Evolutionary conservation across 331 rosid genomes (phyloP).

Genomic region (Acacia concinna): DNA sequence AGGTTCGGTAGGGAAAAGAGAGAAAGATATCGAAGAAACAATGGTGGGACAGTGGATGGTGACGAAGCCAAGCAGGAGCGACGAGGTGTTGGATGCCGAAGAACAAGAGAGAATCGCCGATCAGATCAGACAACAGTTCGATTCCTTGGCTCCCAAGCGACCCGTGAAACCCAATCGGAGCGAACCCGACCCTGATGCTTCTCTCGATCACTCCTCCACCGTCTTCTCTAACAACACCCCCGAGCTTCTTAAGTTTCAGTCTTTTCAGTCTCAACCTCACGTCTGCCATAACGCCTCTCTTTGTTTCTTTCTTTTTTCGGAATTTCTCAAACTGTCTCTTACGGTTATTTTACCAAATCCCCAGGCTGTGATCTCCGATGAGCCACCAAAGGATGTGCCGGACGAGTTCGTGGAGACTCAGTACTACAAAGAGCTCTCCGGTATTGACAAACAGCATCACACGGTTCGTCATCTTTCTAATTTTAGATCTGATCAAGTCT

Average conservation of each 20-base stretch:
- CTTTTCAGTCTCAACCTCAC: slow-evolving; percentile 55
- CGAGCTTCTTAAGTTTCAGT: slow-evolving; percentile 56
- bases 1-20: neutral
- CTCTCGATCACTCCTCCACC: slow-evolving; percentile 10
- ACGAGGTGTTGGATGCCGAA: slow-evolving; percentile 50
- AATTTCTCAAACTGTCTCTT: neutral
- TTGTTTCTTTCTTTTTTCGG: neutral
- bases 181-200: slow-evolving; percentile 47
- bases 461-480: slow-evolving; percentile 35
- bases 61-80: slow-evolving; percentile 80
- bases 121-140: slow-evolving; percentile 64
- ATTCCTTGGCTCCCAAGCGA: slow-evolving; percentile 64
- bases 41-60: slow-evolving; percentile 47
- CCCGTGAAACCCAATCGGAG: slow-evolving; percentile 72
- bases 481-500: neutral
- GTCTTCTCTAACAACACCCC: slow-evolving; percentile 35
- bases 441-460: slow-evolving; percentile 68
- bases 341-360: neutral
- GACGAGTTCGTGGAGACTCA: slow-evolving; percentile 59
- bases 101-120: slow-evolving; percentile 55
- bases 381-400: slow-evolving; percentile 26
- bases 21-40: neutral
- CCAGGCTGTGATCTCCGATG: slow-evolving; percentile 34
- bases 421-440: slow-evolving; percentile 41
- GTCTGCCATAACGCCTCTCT: neutral